Percentiles rank a stretch among this genome's conserved stretches.
Evolutionary conservation across 371 early-diverging fungal genomes (phyloP).

Genomic region (Rhizopus stolonifer): DNA sequence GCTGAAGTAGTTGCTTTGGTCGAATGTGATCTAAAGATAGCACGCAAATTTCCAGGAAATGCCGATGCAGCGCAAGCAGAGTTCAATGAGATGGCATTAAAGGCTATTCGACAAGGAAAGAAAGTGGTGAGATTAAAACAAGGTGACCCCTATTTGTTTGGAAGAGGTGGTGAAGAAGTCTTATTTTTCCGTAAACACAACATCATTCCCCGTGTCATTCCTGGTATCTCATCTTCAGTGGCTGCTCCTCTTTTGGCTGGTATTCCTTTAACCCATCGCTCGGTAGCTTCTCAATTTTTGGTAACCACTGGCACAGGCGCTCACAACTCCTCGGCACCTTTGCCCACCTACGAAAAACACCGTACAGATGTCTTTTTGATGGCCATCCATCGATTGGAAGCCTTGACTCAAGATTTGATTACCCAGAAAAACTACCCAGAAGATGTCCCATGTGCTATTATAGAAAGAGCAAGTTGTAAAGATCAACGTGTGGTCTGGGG

Average conservation of each 20-base stretch:
- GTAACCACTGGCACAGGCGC: slow-evolving; percentile 79
- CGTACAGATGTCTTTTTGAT: slow-evolving; percentile 89
- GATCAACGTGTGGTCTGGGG: slow-evolving; percentile 72
- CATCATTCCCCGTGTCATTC: slow-evolving; percentile 69
- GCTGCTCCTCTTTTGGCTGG: slow-evolving; percentile 75
- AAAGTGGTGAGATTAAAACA: slow-evolving; percentile 83
- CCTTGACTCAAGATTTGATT: slow-evolving; percentile 58
- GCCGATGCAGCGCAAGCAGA: slow-evolving; percentile 83
- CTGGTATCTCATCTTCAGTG: slow-evolving; percentile 81
- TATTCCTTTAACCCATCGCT: slow-evolving; percentile 89
- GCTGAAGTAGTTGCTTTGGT: slow-evolving; percentile 62
- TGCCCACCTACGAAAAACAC: slow-evolving; percentile 65
- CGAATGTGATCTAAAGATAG: slow-evolving; percentile 59
- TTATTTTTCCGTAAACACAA: slow-evolving; percentile 70
- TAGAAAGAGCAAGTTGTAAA: slow-evolving; percentile 73
- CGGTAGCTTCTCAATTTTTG: slow-evolving; percentile 82
- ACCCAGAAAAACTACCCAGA: slow-evolving; percentile 55
- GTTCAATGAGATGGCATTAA: slow-evolving; percentile 66
- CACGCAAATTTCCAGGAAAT: slow-evolving; percentile 74
- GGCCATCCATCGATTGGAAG: slow-evolving; percentile 75
- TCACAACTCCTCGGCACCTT: slow-evolving; percentile 39
- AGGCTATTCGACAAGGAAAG: slow-evolving; percentile 63
- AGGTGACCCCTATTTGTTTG: slow-evolving; percentile 93
- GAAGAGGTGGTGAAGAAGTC: slow-evolving; percentile 91
- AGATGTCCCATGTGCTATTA: slow-evolving; percentile 69